Percentiles rank a stretch among this genome's conserved stretches.
These are phyloP conservation scores for Curvularia spicifera DNA, from an alignment of 2,329 filamentous ascomycete genomes.

Conservation along the genomic window DNA sequence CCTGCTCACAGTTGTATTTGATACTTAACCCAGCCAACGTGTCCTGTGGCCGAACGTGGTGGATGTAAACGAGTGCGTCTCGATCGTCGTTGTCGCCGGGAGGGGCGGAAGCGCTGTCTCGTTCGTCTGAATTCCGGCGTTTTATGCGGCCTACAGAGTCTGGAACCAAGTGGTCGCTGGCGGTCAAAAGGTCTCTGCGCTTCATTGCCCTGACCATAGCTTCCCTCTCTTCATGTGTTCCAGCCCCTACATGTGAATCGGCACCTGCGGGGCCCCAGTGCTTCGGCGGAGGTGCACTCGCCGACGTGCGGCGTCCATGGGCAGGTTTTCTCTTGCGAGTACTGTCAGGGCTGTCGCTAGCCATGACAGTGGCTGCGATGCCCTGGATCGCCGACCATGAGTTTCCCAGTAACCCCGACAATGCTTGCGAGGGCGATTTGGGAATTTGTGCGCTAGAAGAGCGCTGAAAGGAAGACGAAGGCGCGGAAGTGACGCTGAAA, in stretches of 20 bases:
- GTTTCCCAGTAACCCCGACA: conserved; percentile 56
- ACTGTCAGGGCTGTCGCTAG: conserved; percentile 44
- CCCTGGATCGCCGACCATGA: conserved; percentile 58
- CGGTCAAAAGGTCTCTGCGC: conserved; percentile 56
- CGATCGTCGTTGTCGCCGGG: conserved; percentile 66
- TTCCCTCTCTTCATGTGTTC: conserved; percentile 55
- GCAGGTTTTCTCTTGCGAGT: conserved; percentile 39
- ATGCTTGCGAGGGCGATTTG: conserved; percentile 33
- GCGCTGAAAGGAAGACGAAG: conserved; percentile 35
- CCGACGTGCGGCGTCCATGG: conserved; percentile 40
- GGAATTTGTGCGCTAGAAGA: conserved; percentile 32
- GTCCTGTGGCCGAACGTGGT: conserved; percentile 81
- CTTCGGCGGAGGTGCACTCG: conserved; percentile 50
- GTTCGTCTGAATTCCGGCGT: conserved; percentile 72
- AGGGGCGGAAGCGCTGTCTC: conserved; percentile 54
- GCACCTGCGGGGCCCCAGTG: conserved; percentile 56
- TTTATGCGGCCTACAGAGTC: conserved; percentile 62
- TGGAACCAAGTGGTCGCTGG: conserved; percentile 49
- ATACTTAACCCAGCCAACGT: conserved; percentile 91
- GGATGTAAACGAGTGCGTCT: conserved; percentile 87
- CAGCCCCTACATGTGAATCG: conserved; percentile 51
- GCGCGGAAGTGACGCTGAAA: conserved; percentile 37
- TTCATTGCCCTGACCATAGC: conserved; percentile 58
- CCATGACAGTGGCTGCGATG: conserved; percentile 57
- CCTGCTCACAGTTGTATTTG: conserved; percentile 84